Percentiles rank a stretch among this genome's conserved stretches.
Conservation (phyloP, 2,329 filamentous ascomycete genomes). For the Teratosphaeria zuluensis region DNA sequence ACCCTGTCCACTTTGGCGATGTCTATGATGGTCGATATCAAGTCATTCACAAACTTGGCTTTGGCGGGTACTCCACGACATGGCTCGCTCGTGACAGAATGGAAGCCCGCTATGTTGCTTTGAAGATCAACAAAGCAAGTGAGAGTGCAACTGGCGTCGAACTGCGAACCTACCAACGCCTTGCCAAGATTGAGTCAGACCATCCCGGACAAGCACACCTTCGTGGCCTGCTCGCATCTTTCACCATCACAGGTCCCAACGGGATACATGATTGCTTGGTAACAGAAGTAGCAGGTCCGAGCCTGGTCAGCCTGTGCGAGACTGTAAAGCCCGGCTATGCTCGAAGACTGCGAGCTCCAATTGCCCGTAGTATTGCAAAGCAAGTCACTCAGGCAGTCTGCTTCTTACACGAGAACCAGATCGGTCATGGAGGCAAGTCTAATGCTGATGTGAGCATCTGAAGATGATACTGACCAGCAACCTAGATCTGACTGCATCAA, state of each 20-base stretch:
- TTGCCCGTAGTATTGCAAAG: not conserved
- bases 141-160: conserved; percentile 1
- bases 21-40: not conserved
- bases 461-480: not conserved
- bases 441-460: not conserved
- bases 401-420: conserved; percentile 1
- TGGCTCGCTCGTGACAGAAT: conserved; percentile 17
- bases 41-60: conserved; percentile 23
- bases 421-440: conserved; percentile 5
- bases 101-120: conserved; percentile 3
- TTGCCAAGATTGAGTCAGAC: not conserved
- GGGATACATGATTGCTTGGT: conserved; percentile 12
- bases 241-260: conserved; percentile 11
- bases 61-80: conserved; percentile 27
- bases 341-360: conserved; percentile 1
- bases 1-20: no score
- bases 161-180: not conserved
- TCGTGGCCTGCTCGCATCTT: conserved; percentile 6
- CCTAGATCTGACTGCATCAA: conserved; percentile 1
- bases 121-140: conserved; percentile 6
- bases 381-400: conserved; percentile 1
- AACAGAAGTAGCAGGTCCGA: conserved; percentile 7
- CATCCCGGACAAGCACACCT: conserved; percentile 2
- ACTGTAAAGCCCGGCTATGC: not conserved
- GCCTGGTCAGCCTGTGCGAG: conserved; percentile 1